A percentile compares a stretch with the other conserved stretches of the same genome.
Conservation (phyloP, 768 basidiomycete species). For the Coprinopsis cinerea region DNA sequence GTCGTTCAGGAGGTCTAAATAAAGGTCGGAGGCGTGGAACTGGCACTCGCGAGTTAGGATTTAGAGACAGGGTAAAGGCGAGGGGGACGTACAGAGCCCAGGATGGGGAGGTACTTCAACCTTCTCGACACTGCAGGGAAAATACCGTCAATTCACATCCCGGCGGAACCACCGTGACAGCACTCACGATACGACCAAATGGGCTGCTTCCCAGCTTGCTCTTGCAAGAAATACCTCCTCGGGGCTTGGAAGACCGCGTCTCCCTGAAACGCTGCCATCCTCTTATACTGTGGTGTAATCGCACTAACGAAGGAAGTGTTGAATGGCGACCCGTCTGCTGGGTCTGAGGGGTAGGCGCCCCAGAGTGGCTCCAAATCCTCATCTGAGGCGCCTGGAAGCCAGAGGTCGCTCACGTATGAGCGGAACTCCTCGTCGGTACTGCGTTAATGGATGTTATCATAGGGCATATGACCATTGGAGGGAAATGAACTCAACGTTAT, state of each 20-base stretch:
- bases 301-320: conserved; percentile 37
- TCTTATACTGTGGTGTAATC: conserved; percentile 43
- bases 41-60: conserved; percentile 13
- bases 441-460: not conserved
- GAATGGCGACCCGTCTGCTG: conserved; percentile 43
- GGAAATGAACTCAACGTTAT: conserved; percentile 28
- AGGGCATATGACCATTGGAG: not conserved
- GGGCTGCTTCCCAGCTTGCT: conserved; percentile 32
- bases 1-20: conserved; percentile 35
- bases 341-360: conserved; percentile 30
- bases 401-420: conserved; percentile 17
- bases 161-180: conserved; percentile 2
- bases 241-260: conserved; percentile 49
- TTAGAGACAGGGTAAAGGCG: not conserved
- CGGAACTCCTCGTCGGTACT: conserved; percentile 19
- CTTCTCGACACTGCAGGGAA: conserved; percentile 35
- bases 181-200: conserved; percentile 39
- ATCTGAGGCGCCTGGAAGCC: conserved; percentile 17
- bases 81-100: conserved; percentile 32
- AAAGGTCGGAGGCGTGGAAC: conserved; percentile 37
- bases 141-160: not conserved
- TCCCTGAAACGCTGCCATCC: conserved; percentile 44
- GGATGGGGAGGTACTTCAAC: conserved; percentile 29
- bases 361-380: conserved; percentile 11
- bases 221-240: conserved; percentile 41